phyloP scores from a whole-genome alignment of 495 filamentous ascomycete genomes.

The Aspergillus ellipticus region DNA sequence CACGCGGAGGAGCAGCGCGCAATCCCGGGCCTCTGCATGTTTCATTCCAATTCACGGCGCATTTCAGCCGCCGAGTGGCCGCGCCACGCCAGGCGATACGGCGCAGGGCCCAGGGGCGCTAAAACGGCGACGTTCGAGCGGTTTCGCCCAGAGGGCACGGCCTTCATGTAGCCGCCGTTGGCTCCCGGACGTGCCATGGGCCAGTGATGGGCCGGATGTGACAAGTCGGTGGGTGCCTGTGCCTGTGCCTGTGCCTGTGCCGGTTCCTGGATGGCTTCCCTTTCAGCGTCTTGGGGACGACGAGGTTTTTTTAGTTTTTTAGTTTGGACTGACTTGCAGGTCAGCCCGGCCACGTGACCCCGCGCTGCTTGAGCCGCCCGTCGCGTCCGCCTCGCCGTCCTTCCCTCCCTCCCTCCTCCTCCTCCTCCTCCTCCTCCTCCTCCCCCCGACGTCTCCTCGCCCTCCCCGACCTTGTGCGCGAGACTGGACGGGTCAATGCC shows the following conservation, averaged over 20 bases:
- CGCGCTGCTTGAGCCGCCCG: not conserved
- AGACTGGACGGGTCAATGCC: not conserved
- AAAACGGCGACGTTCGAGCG: constrained; percentile 31
- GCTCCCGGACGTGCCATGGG: constrained; percentile 6
- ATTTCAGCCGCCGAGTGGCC: constrained; percentile 22
- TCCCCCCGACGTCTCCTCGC: not conserved
- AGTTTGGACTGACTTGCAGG: constrained; percentile 5
- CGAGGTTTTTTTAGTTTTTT: not conserved
- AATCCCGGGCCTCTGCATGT: constrained; percentile 8
- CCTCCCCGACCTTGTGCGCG: not conserved
- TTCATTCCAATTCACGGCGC: not conserved
- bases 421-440: not conserved
- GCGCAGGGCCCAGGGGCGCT: constrained; percentile 29
- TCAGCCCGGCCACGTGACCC: constrained; percentile 12
- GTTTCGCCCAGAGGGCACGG: constrained; percentile 12
- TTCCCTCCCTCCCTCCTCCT: not conserved
- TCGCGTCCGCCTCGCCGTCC: not conserved
- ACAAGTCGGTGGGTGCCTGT: too few relatives aligned
- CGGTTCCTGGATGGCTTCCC: not conserved
- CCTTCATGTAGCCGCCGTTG: constrained; percentile 34
- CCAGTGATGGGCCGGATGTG: too few relatives aligned
- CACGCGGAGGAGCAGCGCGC: not conserved
- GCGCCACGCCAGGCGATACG: constrained; percentile 25
- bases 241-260: not conserved
- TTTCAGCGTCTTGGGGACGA: not conserved